Base-by-base conservation (phyloP, 345 rosid species). In the Hibiscus trionum region DNA sequence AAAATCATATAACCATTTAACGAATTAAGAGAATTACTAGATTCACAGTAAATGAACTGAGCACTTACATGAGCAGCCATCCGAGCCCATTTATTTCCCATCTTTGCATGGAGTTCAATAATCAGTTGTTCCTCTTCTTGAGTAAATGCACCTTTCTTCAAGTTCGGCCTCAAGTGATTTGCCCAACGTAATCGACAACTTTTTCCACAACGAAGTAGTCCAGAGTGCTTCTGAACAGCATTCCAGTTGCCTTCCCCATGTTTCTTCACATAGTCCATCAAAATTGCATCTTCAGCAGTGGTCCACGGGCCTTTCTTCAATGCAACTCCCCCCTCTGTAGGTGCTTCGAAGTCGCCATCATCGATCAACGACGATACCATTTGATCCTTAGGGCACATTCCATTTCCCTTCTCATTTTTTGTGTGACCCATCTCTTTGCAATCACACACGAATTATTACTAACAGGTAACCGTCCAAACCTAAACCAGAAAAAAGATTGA, bases 241-340 rank as follows among this genome's bases (percentile, higher is more conserved):
- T 90, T 94, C 98, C 98, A 94, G 82, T 94, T 90, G 78, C 98
- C 98, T 74, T 92, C 99, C 5, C 97, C 97, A 7, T 95, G 99
- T 84, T 88, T 92, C 87, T 85, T 89, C 37, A 95, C 97, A 83
- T 90, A 90, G 49, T 95, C 91, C 50, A 92, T 81, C 80, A 95
- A 83, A 76, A 95, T 88, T 44, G 85, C 86, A 77, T 95, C 99
- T 86, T 95, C 97, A 14, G 96, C 79, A 17, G 99, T 80, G 5
- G 97, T 90, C 99, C 99, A 95, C 24, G 99, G 99, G 50, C 99
- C 99, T 88, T 95, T 95, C 88, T 92, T 92, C 78, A 95, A 77
- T 76, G 57, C 73, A 71, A 58, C 37, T 73, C 85, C 88, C 52
- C 76, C 88, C 7, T n/a, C 56, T 50, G 17, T n/a, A 79, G 77